Evolutionary conservation across 371 early-diverging fungal species (phyloP).

Genomic region (Circinella minor): DNA sequence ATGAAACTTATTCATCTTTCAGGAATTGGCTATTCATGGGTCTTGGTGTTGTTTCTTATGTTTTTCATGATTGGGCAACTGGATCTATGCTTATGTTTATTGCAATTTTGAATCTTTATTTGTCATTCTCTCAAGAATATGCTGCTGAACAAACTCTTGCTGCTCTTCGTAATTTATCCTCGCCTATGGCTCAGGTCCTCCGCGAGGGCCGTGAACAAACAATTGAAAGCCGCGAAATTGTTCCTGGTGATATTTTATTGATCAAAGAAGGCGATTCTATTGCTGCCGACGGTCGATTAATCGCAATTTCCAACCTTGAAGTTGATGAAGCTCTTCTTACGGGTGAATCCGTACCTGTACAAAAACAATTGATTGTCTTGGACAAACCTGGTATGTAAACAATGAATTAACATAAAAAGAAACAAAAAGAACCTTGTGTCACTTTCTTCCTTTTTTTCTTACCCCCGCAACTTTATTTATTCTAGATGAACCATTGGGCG

Average conservation of each 20-base stretch:
- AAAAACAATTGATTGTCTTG: conserved; percentile 50
- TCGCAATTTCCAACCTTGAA: conserved; percentile 80
- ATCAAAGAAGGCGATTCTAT: conserved; percentile 88
- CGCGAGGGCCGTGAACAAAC: conserved; percentile 73
- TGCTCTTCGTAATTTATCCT: conserved; percentile 78
- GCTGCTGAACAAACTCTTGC: conserved; percentile 89
- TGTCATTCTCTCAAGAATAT: conserved; percentile 89
- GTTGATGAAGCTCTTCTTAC: conserved; percentile 86
- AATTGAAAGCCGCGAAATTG: conserved; percentile 71
- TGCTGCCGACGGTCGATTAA: conserved; percentile 84
- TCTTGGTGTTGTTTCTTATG: conserved; percentile 64
- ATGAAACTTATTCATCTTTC: too few relatives aligned
- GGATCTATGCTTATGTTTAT: conserved; percentile 73
- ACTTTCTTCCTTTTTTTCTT: not conserved
- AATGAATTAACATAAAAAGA: too few relatives aligned
- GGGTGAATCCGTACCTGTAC: conserved; percentile 78
- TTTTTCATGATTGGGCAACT: conserved; percentile 61
- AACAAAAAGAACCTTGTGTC: not conserved
- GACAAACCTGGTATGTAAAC: conserved; percentile 24
- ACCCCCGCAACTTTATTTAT: not conserved
- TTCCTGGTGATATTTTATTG: conserved; percentile 90
- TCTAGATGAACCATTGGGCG: conserved; percentile 39
- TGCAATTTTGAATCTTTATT: conserved; percentile 75
- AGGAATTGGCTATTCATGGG: conserved; percentile 74
- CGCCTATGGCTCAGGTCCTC: conserved; percentile 78